Evolutionary conservation across 2,329 filamentous ascomycete genomes (phyloP), one percentile per base, ranked within the genome.

Genomic region (Calonectria ilicicola): DNA sequence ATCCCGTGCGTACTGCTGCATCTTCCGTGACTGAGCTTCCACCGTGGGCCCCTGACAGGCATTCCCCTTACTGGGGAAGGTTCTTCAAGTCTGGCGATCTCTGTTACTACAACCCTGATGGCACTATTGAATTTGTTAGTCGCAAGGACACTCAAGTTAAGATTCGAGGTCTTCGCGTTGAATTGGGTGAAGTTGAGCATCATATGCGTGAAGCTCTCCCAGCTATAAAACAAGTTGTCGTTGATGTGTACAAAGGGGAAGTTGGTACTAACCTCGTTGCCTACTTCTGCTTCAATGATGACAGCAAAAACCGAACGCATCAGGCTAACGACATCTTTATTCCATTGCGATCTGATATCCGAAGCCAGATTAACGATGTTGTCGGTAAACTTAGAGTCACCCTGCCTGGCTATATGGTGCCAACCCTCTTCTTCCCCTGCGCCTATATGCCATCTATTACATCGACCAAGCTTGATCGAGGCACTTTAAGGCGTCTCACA

Each of bases 131-230:
- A 0, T 87, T 84, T 67, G 75, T 88, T 51, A 88, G 88, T 49
- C 83, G 89, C 29, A 88, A 88, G 74, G 89, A 91, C 75, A 84
- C 82, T 0, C 89, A 91, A 77, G 84, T 91, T 44, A 91, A 91
- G 77, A 80, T 91, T 21, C 84, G 86, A 35, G 90, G 91, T 51
- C 89, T 86, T 67, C 78, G 88, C 67, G 58, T 63, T 4, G 58
- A 63, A 10, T 17, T 63, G 82, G 72, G 69, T 9, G 74, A 75
- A 32, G 49, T 73, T 38, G 72, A 73, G 63, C 42, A 76, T n/a
- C 58, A 71, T 23, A 56, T 77, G 19, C 58, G 40, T 29, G 44
- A 47, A 27, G 32, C 27, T n/a, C 21, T 72, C 9, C 60, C 40
- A 27, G 35, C 49, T 2, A 53, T 46, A 4, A 47, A 38, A n/a